A percentile compares a stretch with the other conserved stretches of the same genome.
These are phyloP conservation scores for Backusella morwellensis DNA, from an alignment of 192 early-diverging fungal genomes.

Conservation along the genomic window DNA sequence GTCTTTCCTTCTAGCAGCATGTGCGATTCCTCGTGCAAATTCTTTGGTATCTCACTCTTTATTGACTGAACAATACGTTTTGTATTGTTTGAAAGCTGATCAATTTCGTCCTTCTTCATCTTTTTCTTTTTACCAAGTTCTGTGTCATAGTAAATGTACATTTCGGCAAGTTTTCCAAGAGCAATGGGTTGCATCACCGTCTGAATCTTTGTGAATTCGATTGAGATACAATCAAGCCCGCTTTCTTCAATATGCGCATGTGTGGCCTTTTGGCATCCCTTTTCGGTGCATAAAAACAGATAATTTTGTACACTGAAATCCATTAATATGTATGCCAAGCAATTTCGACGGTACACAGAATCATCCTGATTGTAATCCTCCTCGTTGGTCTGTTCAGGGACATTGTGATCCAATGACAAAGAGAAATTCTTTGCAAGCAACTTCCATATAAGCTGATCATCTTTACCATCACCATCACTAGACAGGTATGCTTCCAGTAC, in stretches of 20 bases:
- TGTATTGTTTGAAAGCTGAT: slow-evolving; percentile 63
- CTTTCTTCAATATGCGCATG: neutral
- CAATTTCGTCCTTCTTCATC: slow-evolving; percentile 54
- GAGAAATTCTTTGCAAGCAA: slow-evolving; percentile 55
- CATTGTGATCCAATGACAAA: slow-evolving; percentile 52
- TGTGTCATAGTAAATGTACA: slow-evolving; percentile 62
- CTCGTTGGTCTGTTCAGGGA: neutral
- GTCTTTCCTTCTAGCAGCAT: slow-evolving; percentile 55
- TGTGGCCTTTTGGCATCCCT: neutral
- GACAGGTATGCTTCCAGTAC: slow-evolving; percentile 56
- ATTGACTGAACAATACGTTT: slow-evolving; percentile 63
- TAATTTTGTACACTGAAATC: slow-evolving; percentile 62
- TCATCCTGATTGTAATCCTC: neutral
- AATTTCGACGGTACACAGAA: slow-evolving; percentile 37
- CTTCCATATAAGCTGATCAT: slow-evolving; percentile 41
- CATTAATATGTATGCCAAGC: slow-evolving; percentile 65
- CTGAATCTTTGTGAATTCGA: slow-evolving; percentile 60
- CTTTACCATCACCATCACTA: slow-evolving; percentile 38
- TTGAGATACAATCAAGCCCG: slow-evolving; percentile 36
- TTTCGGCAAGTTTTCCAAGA: slow-evolving; percentile 58
- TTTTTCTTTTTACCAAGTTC: slow-evolving; percentile 61
- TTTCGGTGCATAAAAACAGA: neutral
- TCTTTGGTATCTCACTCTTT: slow-evolving; percentile 20
- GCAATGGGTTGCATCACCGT: slow-evolving; percentile 75
- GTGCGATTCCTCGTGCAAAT: slow-evolving; percentile 48